Conservation (phyloP, 768 basidiomycete species). For the Amanita pallidorosea region DNA sequence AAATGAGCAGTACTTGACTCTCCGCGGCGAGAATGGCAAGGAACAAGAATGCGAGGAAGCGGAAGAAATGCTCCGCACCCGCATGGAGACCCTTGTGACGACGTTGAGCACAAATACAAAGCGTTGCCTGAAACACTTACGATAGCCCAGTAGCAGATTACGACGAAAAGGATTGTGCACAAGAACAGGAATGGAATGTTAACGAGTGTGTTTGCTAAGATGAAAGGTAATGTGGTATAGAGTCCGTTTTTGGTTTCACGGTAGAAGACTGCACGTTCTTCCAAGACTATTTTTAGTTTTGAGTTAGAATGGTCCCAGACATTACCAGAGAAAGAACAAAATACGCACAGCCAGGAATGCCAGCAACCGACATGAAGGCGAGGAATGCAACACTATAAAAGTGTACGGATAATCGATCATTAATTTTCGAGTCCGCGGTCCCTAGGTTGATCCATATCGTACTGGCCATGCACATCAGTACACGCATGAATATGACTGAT, state of each 20-base stretch:
- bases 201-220: slow-evolving; percentile 42
- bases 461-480: slow-evolving; percentile 13
- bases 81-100: slow-evolving; percentile 34
- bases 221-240: slow-evolving; percentile 41
- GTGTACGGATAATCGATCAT: slow-evolving; percentile 39
- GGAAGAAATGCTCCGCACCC: slow-evolving; percentile 39
- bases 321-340: background rate
- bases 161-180: slow-evolving; percentile 34
- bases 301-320: background rate
- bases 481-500: background rate
- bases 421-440: slow-evolving; percentile 25
- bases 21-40: slow-evolving; percentile 44
- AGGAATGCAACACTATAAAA: slow-evolving; percentile 51
- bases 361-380: slow-evolving; percentile 49
- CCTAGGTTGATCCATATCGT: slow-evolving; percentile 44
- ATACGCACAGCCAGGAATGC: slow-evolving; percentile 39
- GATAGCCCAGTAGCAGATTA: slow-evolving; percentile 43
- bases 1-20: slow-evolving; percentile 38
- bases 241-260: slow-evolving; percentile 50
- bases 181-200: slow-evolving; percentile 43
- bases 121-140: slow-evolving; percentile 17
- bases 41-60: slow-evolving; percentile 43
- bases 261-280: slow-evolving; percentile 46
- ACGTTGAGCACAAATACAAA: background rate
- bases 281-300: slow-evolving; percentile 42